phyloP scores from a whole-genome alignment of 345 rosid species.

The Boechera retrofracta region DNA sequence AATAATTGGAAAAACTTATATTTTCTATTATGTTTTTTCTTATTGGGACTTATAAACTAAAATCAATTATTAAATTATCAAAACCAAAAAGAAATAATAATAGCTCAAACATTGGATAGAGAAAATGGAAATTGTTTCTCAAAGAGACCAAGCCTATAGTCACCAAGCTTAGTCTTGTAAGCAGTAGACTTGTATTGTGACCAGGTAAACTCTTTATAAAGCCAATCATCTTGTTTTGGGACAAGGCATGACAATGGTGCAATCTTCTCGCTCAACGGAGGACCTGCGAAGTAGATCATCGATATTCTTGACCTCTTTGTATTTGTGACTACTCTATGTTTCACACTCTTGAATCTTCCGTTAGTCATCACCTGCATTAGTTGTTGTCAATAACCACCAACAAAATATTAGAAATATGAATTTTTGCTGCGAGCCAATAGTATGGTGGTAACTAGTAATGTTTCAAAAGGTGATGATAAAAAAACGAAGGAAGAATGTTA shows the following conservation, averaged over 20 bases:
- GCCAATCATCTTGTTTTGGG: constrained; percentile 61
- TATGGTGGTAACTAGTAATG: not conserved
- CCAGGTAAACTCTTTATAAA: constrained; percentile 86
- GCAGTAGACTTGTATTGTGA: constrained; percentile 67
- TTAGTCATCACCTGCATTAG: constrained; percentile 76
- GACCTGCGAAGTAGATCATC: constrained; percentile 89
- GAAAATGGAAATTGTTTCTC: constrained; percentile 51
- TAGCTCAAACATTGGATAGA: not conserved
- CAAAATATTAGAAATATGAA: not conserved
- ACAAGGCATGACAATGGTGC: constrained; percentile 58
- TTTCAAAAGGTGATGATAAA: not conserved
- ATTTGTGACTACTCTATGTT: constrained; percentile 73
- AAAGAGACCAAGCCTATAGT: constrained; percentile 68
- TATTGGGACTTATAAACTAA: constrained; percentile 37
- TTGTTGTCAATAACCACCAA: not conserved
- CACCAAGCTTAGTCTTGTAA: constrained; percentile 71
- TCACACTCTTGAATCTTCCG: constrained; percentile 82
- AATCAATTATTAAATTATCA: not conserved
- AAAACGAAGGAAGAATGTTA: not conserved
- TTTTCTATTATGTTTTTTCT: not conserved
- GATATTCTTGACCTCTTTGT: constrained; percentile 65
- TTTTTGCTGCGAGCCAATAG: not conserved
- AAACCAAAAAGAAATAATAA: not conserved
- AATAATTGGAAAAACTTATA: not conserved
- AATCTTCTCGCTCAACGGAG: constrained; percentile 65